These are phyloP conservation scores for Gastrolobium bilobum DNA, from an alignment of 306 rosid species.

Conservation along the genomic window DNA sequence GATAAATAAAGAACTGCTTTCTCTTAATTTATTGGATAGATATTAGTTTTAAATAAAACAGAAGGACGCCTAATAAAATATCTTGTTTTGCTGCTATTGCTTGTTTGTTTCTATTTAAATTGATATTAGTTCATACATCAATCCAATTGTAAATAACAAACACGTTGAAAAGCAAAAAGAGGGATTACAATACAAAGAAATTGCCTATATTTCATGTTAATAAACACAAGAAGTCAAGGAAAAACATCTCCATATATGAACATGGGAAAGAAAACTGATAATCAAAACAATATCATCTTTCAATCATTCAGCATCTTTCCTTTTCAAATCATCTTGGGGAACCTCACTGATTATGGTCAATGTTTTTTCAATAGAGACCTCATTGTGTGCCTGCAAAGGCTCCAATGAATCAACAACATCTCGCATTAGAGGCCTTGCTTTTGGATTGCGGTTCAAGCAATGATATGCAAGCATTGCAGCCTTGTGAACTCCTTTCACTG, in stretches of 20 bases:
- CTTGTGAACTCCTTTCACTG: conserved; percentile 81
- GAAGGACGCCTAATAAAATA: neutral
- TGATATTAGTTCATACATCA: conserved; percentile 43
- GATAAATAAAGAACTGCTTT: neutral
- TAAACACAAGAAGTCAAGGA: conserved; percentile 44
- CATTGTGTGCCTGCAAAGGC: conserved; percentile 72
- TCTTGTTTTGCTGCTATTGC: conserved; percentile 23
- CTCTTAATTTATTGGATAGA: neutral
- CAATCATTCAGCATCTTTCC: conserved; percentile 54
- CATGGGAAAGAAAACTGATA: conserved; percentile 36
- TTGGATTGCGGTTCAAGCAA: conserved; percentile 94
- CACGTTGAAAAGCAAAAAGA: conserved; percentile 38
- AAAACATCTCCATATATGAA: conserved; percentile 45
- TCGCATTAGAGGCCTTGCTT: conserved; percentile 97
- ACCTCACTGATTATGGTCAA: conserved; percentile 64
- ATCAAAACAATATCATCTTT: conserved; percentile 23
- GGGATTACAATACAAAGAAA: conserved; percentile 38
- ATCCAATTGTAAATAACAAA: conserved; percentile 44
- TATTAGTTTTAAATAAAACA: conserved; percentile 14
- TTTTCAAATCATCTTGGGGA: conserved; percentile 55
- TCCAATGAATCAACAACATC: conserved; percentile 97
- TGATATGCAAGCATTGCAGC: conserved; percentile 95
- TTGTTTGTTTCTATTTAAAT: conserved; percentile 39
- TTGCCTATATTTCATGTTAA: conserved; percentile 43
- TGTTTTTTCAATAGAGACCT: conserved; percentile 61